phyloP scores from a whole-genome alignment of 169 alveolate species.

The Eimeria acervulina region DNA sequence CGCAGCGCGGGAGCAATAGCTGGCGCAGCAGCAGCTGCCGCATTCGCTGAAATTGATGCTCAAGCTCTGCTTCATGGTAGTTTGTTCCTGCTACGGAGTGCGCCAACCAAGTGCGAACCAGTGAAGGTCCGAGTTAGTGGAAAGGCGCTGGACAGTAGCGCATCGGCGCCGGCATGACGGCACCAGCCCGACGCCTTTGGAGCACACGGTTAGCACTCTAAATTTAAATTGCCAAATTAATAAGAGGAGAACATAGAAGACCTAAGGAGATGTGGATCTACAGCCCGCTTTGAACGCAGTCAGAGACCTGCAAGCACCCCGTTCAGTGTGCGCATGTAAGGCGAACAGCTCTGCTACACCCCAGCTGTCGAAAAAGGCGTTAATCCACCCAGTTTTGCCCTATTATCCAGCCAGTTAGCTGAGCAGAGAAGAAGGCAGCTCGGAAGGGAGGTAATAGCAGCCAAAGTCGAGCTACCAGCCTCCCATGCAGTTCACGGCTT shows the following conservation, averaged over 20 bases:
- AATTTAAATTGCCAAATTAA: background rate
- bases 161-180: background rate
- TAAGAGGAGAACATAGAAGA: background rate
- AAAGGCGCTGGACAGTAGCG: background rate
- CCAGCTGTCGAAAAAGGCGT: background rate
- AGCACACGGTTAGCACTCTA: background rate
- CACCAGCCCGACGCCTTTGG: background rate
- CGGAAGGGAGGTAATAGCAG: background rate
- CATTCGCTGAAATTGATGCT: background rate
- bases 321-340: background rate
- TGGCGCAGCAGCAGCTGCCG: background rate
- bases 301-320: background rate
- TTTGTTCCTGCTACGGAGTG: background rate
- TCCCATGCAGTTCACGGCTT: background rate
- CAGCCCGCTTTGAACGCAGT: background rate
- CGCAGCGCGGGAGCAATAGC: background rate
- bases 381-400: background rate
- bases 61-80: background rate
- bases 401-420: no score
- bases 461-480: background rate
- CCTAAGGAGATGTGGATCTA: background rate
- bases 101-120: background rate
- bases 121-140: background rate
- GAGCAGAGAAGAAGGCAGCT: background rate
- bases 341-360: background rate